Conservation (phyloP, 305 asterid genomes). For the Fraxinus xanthoxyloides region DNA sequence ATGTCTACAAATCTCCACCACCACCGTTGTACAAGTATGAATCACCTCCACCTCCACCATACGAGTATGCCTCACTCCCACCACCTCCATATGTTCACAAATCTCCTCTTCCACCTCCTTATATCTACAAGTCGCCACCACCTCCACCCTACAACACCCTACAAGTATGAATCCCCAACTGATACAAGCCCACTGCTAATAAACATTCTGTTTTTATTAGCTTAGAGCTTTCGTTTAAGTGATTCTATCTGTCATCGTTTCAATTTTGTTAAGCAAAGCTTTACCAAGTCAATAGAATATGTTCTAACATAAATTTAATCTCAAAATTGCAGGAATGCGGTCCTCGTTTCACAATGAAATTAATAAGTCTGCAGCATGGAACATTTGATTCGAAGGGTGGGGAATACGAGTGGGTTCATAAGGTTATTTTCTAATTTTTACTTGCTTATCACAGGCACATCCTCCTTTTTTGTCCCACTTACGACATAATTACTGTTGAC, state of each 20-base stretch:
- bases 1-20: too few relatives aligned
- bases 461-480: background rate
- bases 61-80: too few relatives aligned
- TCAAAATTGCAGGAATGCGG: constrained; percentile 73
- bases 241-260: background rate
- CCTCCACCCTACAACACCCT: too few relatives aligned
- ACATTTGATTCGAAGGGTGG: constrained; percentile 87
- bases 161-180: too few relatives aligned
- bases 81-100: too few relatives aligned
- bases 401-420: constrained; percentile 95
- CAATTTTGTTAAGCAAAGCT: background rate
- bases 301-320: background rate
- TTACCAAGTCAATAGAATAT: background rate
- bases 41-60: too few relatives aligned
- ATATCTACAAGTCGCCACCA: too few relatives aligned
- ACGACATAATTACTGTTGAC: background rate
- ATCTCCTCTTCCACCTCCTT: too few relatives aligned
- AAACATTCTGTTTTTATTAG: background rate
- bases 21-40: too few relatives aligned
- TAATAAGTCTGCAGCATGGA: constrained; percentile 83
- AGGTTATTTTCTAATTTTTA: constrained; percentile 42
- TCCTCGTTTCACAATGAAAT: constrained; percentile 79
- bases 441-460: background rate
- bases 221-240: background rate
- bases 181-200: background rate